Base-by-base conservation (phyloP, 768 basidiomycete genomes). In the Tylopilus subfusipes region DNA sequence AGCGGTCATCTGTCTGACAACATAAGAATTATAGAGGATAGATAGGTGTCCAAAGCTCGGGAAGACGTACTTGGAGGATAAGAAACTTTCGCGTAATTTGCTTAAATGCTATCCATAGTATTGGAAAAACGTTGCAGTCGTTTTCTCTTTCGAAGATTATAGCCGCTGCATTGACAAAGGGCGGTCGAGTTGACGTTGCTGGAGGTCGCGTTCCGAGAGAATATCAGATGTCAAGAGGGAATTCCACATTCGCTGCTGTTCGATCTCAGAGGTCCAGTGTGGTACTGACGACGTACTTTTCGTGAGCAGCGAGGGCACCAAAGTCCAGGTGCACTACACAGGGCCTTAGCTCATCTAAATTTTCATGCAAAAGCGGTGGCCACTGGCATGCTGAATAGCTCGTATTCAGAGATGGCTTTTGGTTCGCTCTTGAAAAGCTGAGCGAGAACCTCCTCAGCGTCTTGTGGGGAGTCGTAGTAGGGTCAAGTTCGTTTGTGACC, bases 201-300 rank as follows among this genome's bases (percentile, higher is more conserved):
- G 76, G 13, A 88, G 65, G 59, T 86, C 83, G 24, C 71, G 63
- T 4, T 68, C 61, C 0, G 73, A 76, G 50, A 88, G 64, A 24
- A 86, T 82, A 53, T 85, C 82, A 0, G 85, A 87, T 2, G 77
- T 76, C 53, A 82, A 62, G 5, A 87, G 70, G 2, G 83, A 85
- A 58, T 86, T 86, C 83, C 84, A 88, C 42, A 86, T 69, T 39
- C 76, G 73, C 2, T 78, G 73, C 60, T 82, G 72, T 19, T 78
- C 73, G 7, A 72, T 64, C 3, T 67, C 68, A 24, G 5, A 83
- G 62, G 11, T 64, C 66, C 8, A 86, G 63, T 3, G 74, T 72
- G 1, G 68, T 61, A 30, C 68, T 77, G 39, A 86, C 67, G 0
- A 77, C 78, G 46, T 83, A 73, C 61, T 85, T 86, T 63, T 87